Evolutionary conservation across 1,139 yeast species (phyloP).

Genomic region (Suhomyces yuchorum): DNA sequence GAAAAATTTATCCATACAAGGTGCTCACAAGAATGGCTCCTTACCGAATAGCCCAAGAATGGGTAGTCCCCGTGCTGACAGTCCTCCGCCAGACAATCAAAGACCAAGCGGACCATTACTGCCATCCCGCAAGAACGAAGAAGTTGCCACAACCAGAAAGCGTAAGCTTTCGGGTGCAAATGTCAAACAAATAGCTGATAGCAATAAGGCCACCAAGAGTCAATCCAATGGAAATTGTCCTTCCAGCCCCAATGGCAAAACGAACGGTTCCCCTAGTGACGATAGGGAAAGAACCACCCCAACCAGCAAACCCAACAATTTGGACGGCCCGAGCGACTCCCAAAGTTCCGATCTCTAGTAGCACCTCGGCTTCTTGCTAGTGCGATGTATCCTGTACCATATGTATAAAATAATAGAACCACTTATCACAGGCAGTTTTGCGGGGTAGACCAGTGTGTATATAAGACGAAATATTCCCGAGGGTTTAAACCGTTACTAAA

Average conservation of each 20-base stretch:
- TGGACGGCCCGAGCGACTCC: neutral
- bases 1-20: neutral
- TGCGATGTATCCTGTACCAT: conserved; percentile 2
- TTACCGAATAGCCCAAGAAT: neutral
- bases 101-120: neutral
- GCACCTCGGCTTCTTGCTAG: conserved; percentile 5
- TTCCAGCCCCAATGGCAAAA: neutral
- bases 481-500: neutral
- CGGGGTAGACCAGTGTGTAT: conserved; percentile 3
- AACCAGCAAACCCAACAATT: neutral
- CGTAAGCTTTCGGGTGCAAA: conserved; percentile 9
- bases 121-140: neutral
- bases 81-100: neutral
- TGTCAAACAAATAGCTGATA: neutral
- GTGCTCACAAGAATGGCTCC: neutral
- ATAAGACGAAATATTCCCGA: neutral
- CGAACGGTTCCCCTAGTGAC: neutral
- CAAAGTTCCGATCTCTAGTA: neutral
- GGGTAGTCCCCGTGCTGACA: neutral
- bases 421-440: conserved; percentile 1
- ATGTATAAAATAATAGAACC: conserved; percentile 7
- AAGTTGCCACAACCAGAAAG: neutral
- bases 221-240: neutral
- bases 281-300: neutral
- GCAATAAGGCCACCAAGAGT: conserved; percentile 10